Evolutionary conservation across 495 filamentous ascomycete genomes (phyloP).

Genomic region (Trichoderma gamsii): DNA sequence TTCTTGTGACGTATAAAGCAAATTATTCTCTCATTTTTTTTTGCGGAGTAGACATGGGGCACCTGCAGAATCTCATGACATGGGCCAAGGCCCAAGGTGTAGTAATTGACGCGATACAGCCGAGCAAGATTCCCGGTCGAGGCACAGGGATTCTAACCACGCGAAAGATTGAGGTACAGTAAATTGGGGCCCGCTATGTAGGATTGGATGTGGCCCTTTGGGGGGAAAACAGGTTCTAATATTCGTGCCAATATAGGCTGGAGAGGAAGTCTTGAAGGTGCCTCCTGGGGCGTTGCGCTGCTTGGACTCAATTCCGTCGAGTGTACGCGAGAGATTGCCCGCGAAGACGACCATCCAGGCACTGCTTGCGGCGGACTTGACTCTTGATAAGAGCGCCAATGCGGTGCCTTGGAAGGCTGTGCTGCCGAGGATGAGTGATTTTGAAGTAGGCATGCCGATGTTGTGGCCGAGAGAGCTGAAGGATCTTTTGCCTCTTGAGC

Average conservation of each 20-base stretch:
- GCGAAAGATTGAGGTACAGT: slow-evolving; percentile 61
- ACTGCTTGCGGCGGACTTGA: slow-evolving; percentile 47
- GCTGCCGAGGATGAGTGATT: slow-evolving; percentile 52
- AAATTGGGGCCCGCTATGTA: slow-evolving; percentile 17
- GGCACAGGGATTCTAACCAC: slow-evolving; percentile 72
- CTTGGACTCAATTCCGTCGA: slow-evolving; percentile 49
- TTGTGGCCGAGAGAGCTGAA: slow-evolving; percentile 48
- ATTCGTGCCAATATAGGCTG: slow-evolving; percentile 30
- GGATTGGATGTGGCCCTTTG: background rate
- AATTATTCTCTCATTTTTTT: background rate
- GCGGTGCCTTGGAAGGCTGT: slow-evolving; percentile 49
- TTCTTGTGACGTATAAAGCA: background rate
- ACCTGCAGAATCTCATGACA: slow-evolving; percentile 45
- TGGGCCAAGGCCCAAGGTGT: slow-evolving; percentile 59
- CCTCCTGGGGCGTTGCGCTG: slow-evolving; percentile 61
- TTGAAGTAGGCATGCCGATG: slow-evolving; percentile 55
- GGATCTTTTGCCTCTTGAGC: slow-evolving; percentile 30
- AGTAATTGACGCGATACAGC: slow-evolving; percentile 51
- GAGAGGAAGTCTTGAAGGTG: slow-evolving; percentile 54
- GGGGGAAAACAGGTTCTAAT: background rate
- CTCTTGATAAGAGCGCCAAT: slow-evolving; percentile 28
- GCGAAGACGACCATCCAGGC: slow-evolving; percentile 50
- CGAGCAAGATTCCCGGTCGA: slow-evolving; percentile 54
- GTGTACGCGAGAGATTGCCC: slow-evolving; percentile 38
- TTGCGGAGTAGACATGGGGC: background rate